Base-by-base conservation (phyloP, 352 stramenopile species). In the Phytopythium chamaehyphon region DNA sequence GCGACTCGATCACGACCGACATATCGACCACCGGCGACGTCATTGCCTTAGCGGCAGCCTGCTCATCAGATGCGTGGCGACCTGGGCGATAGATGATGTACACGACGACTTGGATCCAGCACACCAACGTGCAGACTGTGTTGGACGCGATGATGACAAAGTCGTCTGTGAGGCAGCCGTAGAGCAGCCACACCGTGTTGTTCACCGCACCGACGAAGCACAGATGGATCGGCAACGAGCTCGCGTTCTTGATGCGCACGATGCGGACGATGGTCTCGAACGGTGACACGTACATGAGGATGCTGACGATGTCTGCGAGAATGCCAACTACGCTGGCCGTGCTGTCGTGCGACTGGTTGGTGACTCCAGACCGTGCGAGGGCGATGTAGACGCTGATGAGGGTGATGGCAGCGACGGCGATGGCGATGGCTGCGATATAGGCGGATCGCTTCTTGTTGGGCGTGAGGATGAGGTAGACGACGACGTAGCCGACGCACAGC, bases 221-320 rank as follows among this genome's bases (percentile, higher is more conserved):
- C 2, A 72, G 37, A 1, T 55, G 62, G 40, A 69, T 62, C 6
- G 55, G 64, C 47, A 73, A 63, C 7, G 60, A 66, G 1, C 52
- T 57, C n/a, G 64, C 64, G 15, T 60, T 66, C 28, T 65, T 62
- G 8, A 40, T 66, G 12, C 23, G 37, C 19, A 66, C 7, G 1
- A 72, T 31, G 23, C 55, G 59, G 18, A 50, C 57, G 42, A 90
- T 76, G 2, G 64, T 73, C 1, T 62, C 62, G 53, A 90, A 71
- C 9, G 77, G 77, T 3, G 77, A 86, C 11, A 56, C 63, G 50
- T 86, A 88, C 42, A 86, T 47, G 6, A 73, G 48, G 14, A 85
- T 42, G 12, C 66, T 86, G 4, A 76, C 76, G 7, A 55, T 58
- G 28, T 85, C 76, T 1, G 69, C 72, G 31, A 85, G 62, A 36